Conservation (phyloP, 2,329 filamentous ascomycete species). For the Cladosporium sp. region DNA sequence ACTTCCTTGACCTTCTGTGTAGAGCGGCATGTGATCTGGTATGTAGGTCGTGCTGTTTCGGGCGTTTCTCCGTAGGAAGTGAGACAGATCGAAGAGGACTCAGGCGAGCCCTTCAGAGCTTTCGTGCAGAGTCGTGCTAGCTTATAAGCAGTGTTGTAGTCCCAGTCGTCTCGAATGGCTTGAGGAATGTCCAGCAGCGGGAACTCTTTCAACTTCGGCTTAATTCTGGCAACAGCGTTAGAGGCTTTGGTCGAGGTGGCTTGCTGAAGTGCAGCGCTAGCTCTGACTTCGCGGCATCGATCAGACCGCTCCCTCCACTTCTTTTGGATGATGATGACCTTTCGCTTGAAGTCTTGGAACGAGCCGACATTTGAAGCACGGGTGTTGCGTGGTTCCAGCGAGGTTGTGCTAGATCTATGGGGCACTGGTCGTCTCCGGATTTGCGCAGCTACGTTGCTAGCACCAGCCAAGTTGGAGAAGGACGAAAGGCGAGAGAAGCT, state of each 20-base stretch:
- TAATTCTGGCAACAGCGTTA: constrained; percentile 10
- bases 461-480: constrained; percentile 21
- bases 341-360: constrained; percentile 38
- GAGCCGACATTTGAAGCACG: constrained; percentile 24
- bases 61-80: constrained; percentile 71
- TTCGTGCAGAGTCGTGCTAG: constrained; percentile 69
- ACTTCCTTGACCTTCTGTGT: constrained; percentile 71
- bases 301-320: constrained; percentile 32
- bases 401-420: constrained; percentile 7
- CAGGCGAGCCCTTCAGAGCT: constrained; percentile 71
- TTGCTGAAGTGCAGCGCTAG: constrained; percentile 6
- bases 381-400: neutral
- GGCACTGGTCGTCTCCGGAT: constrained; percentile 14
- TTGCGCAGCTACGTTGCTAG: constrained; percentile 2
- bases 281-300: constrained; percentile 7
- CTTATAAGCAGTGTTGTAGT: constrained; percentile 68
- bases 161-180: constrained; percentile 70
- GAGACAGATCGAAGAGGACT: constrained; percentile 76
- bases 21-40: constrained; percentile 75
- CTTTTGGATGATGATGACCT: constrained; percentile 36
- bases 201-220: constrained; percentile 32
- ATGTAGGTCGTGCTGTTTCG: constrained; percentile 67
- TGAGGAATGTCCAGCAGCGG: constrained; percentile 54
- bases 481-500: constrained; percentile 21
- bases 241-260: neutral